A percentile compares a stretch with the other conserved stretches of the same genome.
Evolutionary conservation across 345 rosid genomes (phyloP).

Genomic region (Excoecaria cochinchinensis): DNA sequence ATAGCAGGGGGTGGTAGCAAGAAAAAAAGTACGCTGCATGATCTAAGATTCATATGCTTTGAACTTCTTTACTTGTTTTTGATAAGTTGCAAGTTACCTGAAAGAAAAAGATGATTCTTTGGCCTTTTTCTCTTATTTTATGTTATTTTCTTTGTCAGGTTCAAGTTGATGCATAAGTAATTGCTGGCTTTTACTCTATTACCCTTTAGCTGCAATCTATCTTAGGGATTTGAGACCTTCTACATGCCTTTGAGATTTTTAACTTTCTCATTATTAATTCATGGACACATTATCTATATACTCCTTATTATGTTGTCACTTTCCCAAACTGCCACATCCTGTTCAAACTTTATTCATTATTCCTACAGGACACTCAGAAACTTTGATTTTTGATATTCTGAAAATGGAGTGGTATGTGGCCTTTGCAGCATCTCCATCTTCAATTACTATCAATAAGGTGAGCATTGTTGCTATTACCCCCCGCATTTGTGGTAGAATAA

Average conservation of each 20-base stretch:
- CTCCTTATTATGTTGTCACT: not conserved
- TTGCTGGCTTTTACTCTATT: not conserved
- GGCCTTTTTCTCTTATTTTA: not conserved
- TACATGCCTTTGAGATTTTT: not conserved
- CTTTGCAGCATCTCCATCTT: constrained; percentile 65
- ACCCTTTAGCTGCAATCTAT: not conserved
- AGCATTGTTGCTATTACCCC: constrained; percentile 1
- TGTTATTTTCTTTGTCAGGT: not conserved
- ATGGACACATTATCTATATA: not conserved
- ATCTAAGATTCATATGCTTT: constrained; percentile 14
- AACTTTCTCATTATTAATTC: not conserved
- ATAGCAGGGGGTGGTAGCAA: constrained; percentile 97
- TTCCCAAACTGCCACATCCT: not conserved
- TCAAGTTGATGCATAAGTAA: not conserved
- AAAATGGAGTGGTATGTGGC: constrained; percentile 85
- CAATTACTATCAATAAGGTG: constrained; percentile 75
- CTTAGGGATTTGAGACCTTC: not conserved
- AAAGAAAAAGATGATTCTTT: not conserved
- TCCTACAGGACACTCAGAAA: constrained; percentile 80
- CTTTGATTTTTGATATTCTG: constrained; percentile 72
- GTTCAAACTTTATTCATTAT: constrained; percentile 1
- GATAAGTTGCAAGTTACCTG: not conserved
- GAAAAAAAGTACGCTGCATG: constrained; percentile 67
- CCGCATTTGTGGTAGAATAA: not conserved
- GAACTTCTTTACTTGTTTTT: not conserved